These are phyloP conservation scores for Colletotrichum cereale DNA, from an alignment of 2,329 filamentous ascomycete genomes.

Conservation along the genomic window DNA sequence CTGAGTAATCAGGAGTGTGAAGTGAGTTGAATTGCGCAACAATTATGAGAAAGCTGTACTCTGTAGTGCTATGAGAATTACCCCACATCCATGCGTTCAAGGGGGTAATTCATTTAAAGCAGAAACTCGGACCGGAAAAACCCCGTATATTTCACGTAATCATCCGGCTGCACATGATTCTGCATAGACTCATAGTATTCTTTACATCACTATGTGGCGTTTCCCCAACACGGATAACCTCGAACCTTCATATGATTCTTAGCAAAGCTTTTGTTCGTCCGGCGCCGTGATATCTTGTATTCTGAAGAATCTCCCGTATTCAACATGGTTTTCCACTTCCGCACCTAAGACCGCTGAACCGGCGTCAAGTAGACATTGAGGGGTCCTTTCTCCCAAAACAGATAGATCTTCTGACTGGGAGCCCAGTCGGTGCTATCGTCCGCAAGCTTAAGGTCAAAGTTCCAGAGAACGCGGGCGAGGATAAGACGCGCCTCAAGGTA, in stretches of 20 bases:
- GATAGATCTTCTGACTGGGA: conserved; percentile 36
- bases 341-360: conserved; percentile 14
- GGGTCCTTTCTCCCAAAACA: conserved; percentile 36
- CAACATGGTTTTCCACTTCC: too few species aligned
- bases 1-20: background rate
- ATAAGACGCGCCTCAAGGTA: conserved; percentile 63
- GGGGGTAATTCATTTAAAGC: background rate
- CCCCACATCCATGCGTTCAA: background rate
- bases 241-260: background rate
- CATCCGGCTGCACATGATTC: accelerated
- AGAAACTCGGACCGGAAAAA: background rate
- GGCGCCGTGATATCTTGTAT: background rate
- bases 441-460: conserved; percentile 59
- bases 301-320: background rate
- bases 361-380: conserved; percentile 33
- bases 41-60: background rate
- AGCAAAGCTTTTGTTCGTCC: background rate
- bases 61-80: background rate
- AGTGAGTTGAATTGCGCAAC: background rate
- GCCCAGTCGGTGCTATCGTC: conserved; percentile 53
- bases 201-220: background rate
- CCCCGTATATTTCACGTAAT: background rate
- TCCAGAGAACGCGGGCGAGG: conserved; percentile 57
- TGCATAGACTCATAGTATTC: background rate
- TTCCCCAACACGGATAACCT: background rate